Base-by-base conservation (phyloP, 2,329 filamentous ascomycete species). In the Talaromyces sp. region DNA sequence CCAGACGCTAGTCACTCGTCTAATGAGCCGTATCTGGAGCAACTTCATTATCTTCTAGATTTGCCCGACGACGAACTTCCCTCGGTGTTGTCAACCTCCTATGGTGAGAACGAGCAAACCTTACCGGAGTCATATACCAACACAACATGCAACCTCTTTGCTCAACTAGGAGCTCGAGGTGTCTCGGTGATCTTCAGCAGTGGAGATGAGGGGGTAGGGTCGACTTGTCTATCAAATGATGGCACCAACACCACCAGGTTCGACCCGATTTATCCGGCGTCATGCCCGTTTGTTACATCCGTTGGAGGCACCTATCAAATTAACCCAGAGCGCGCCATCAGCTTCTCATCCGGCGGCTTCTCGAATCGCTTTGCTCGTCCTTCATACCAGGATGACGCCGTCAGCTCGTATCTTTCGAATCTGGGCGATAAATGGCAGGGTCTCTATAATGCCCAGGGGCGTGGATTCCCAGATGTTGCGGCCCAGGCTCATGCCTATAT, bases 1-100 rank as follows among this genome's bases (percentile, higher is more conserved):
- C 29, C 79, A 70, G 38, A 67, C 26, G 50, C 64, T 0, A 68
- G 68, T 9, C 64, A 75, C 64, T 81, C 85, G 62, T 75, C 75
- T 10, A 87, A 89, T 65, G 88, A 90, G 74, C 86, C 87, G 0
- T 91, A 86, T 69, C 77, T 90, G 3, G 82, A 82, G 17, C 86
- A 87, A 70, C 79, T 87, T 6, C 79, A 82, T 60, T 83, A 86
- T 69, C 77, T 90, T 10, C 75, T 88, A 3, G 70, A 75, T 21
- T 78, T 87, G 21, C 71, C 78, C 1, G 80, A 84, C 61, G 70
- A 77, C 3, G 70, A 83, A 19, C 76, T 90, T 0, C 88, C 88
- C 0, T 80, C 83, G 3, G 83, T 89, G 19, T 79, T 91, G 48
- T 83, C 81, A 46, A 88, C 86, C n/a, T 90, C 87, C 0, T 91